Evolutionary conservation across 2,329 filamentous ascomycete genomes (phyloP), one percentile per base, ranked within the genome.

Genomic region (Ceratocystis lukuohia): DNA sequence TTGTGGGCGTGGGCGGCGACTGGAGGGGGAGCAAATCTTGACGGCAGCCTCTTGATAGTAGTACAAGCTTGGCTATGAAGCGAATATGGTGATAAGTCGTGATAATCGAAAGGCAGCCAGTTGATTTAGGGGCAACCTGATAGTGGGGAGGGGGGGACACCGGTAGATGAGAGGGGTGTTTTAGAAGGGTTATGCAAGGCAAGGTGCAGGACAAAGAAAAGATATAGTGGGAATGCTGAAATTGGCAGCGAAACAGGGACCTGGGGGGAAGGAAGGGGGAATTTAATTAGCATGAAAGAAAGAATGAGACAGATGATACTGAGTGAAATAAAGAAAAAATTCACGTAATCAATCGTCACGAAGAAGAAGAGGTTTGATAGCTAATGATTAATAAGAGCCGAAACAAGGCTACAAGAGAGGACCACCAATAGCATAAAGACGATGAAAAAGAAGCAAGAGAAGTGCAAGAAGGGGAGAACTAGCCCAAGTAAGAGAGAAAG

Each of bases 1-100:
- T 68, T 20, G 65, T 65, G 57, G 56, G 28, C 56, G 56, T 30
- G 56, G 56, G 56, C 56, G 56, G 5, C 56, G 22, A 59, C 15
- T n/a, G 28, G 56, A 59, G 22, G 8, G 28, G 17, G 25, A 17
- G 28, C 28, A 8, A 33, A 30, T 37, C 28, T n/a, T 41, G 4
- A 41, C 28, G 56, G 28, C 12, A 59, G 56, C 17, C 12, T 59
- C 28, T 17, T 30, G 56, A 59, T n/a, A 37, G 30, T 30, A 59
- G 25, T 17, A 37, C 15, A 30, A 37, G 56, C 6, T n/a, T 59
- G 10, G 15, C 8, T 59, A 37, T 37, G 56, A 59, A 33, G 28
- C 56, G 25, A 37, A 33, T 30, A 30, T 59, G 25, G 56, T 59
- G 25, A 37, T 8, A 20, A 33, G 25, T 59, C 25, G 28, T 37